Evolutionary conservation across 345 rosid species (phyloP).

Genomic region (Euphorbia pulcherrima): DNA sequence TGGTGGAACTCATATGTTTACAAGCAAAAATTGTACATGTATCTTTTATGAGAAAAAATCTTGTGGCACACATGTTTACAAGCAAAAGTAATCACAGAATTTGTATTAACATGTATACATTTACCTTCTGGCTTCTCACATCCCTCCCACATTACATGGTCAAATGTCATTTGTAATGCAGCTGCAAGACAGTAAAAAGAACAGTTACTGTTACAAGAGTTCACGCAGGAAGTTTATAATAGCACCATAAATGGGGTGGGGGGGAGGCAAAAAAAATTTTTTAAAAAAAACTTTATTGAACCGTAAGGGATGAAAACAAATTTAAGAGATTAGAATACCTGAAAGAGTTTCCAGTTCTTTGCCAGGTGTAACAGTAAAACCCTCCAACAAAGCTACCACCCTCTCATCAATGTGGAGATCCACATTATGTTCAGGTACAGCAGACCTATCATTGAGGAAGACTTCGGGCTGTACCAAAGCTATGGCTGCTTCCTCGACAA

Average conservation of each 20-base stretch:
- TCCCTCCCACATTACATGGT: conserved; percentile 39
- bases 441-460: conserved; percentile 24
- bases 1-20: background rate
- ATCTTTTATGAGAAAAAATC: background rate
- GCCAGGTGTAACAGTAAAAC: conserved; percentile 60
- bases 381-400: conserved; percentile 68
- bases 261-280: too few species aligned
- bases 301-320: background rate
- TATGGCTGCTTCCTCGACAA: conserved; percentile 32
- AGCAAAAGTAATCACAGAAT: background rate
- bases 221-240: background rate
- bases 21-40: background rate
- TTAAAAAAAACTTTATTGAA: background rate
- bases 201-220: too few species aligned
- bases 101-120: background rate
- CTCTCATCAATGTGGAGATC: conserved; percentile 70
- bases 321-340: conserved; percentile 42
- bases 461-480: conserved; percentile 7
- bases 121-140: conserved; percentile 62
- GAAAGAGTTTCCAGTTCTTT: conserved; percentile 74
- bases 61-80: conserved; percentile 1
- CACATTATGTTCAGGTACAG: conserved; percentile 35
- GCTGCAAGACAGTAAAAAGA: conserved; percentile 45
- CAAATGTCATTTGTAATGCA: conserved; percentile 63
- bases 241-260: too few species aligned